Evolutionary conservation across 2,329 filamentous ascomycete genomes (phyloP).

Genomic region (Aspergillus pseudoviridinutans): DNA sequence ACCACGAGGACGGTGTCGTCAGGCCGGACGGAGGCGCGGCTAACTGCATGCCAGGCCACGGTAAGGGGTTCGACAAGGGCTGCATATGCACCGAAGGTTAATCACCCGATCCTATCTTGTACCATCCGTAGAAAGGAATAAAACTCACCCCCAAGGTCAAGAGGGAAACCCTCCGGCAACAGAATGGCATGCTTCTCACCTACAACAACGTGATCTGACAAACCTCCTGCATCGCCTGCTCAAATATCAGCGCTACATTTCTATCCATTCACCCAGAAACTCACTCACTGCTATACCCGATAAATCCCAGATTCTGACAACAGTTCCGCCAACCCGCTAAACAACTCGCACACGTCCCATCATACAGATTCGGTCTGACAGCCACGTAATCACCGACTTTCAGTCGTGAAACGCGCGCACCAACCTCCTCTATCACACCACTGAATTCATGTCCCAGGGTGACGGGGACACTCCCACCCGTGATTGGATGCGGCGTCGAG

Average conservation of each 20-base stretch:
- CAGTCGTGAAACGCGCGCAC: slow-evolving; percentile 45
- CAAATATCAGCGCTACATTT: slow-evolving; percentile 50
- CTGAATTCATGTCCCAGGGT: slow-evolving; percentile 64
- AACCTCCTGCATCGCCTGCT: slow-evolving; percentile 26
- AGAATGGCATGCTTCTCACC: slow-evolving; percentile 17
- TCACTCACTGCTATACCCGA: slow-evolving; percentile 43
- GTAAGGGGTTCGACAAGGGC: slow-evolving; percentile 61
- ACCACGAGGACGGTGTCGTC: slow-evolving; percentile 52
- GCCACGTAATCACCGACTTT: slow-evolving; percentile 55
- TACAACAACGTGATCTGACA: slow-evolving; percentile 27
- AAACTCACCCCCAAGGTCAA: slow-evolving; percentile 21
- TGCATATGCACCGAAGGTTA: slow-evolving; percentile 2
- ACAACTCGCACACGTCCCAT: slow-evolving; percentile 55
- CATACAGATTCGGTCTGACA: slow-evolving; percentile 58
- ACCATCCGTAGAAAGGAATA: background rate
- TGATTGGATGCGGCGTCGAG: slow-evolving; percentile 52
- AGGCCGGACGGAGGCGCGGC: slow-evolving; percentile 42
- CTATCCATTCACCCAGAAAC: slow-evolving; percentile 9
- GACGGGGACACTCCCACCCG: slow-evolving; percentile 54
- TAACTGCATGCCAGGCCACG: slow-evolving; percentile 61
- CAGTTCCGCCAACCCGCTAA: slow-evolving; percentile 52
- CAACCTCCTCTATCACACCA: slow-evolving; percentile 58
- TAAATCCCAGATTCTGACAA: slow-evolving; percentile 55
- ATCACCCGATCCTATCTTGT: background rate
- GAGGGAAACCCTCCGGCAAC: slow-evolving; percentile 19